Percentiles rank a stretch among this genome's conserved stretches.
Evolutionary conservation across 192 early-diverging fungal species (phyloP).

Genomic region (Lobosporangium transversale): DNA sequence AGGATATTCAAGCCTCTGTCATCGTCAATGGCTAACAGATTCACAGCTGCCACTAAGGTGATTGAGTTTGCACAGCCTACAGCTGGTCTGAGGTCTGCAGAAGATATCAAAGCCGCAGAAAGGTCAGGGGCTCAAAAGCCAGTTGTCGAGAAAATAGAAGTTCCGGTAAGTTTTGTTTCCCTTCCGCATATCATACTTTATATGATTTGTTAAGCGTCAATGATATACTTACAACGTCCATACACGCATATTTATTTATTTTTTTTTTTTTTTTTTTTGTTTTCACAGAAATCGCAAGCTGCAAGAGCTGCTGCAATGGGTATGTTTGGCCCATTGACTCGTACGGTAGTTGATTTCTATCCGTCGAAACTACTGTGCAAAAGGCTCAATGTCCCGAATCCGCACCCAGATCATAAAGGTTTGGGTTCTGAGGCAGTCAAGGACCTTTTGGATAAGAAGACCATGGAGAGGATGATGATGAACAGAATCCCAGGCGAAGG

Average conservation of each 20-base stretch:
- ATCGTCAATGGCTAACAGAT: conserved; percentile 75
- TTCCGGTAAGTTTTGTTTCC: conserved; percentile 19
- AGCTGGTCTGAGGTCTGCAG: conserved; percentile 56
- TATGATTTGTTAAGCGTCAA: not conserved
- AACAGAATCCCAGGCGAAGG: conserved; percentile 21
- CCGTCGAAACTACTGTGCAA: conserved; percentile 79
- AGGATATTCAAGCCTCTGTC: conserved; percentile 78
- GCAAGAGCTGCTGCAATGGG: conserved; percentile 65
- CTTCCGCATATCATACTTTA: not conserved
- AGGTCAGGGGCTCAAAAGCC: conserved; percentile 1
- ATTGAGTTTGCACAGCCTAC: conserved; percentile 47
- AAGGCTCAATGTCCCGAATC: conserved; percentile 79
- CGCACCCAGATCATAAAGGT: conserved; percentile 68
- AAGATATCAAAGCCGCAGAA: conserved; percentile 11
- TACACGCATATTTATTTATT: not conserved
- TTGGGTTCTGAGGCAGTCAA: conserved; percentile 26
- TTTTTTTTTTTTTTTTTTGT: not conserved
- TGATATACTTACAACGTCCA: not conserved
- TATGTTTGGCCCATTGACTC: conserved; percentile 76
- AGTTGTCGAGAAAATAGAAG: conserved; percentile 22
- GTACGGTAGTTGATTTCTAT: conserved; percentile 65
- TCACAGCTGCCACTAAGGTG: conserved; percentile 61
- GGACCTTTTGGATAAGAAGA: conserved; percentile 56
- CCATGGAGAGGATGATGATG: conserved; percentile 53
- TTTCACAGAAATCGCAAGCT: conserved; percentile 42